Base-by-base conservation (phyloP, 2,329 filamentous ascomycete genomes). In the Colletotrichum sp. region DNA sequence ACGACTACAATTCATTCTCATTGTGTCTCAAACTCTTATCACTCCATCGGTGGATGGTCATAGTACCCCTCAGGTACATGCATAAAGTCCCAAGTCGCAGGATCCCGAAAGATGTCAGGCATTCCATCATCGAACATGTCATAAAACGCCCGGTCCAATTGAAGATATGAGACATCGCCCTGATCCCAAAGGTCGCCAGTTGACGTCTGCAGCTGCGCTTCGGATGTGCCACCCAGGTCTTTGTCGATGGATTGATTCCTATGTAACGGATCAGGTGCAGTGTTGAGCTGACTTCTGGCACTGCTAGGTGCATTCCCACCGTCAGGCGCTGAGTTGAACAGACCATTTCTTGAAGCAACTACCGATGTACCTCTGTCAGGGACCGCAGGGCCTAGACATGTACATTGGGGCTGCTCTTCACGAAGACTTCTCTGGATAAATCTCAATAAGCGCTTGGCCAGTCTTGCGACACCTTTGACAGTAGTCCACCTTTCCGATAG, bases 71-170 rank as follows among this genome's bases (percentile, higher is more conserved):
- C 16, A n/a, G 22, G 34, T 18, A 26, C 12, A 12, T 71, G 57
- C 9, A 74, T 13, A 18, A 48, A 48, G 16, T 74, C 67, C 44
- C 44, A 59, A 2, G 66, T 57, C 7, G 66, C 30, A 24, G 63
- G 44, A 28, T 75, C 69, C 8, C 71, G 75, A 66, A 76, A 71
- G 8, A 78, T 55, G 24, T 78, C 75, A 4, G 78, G 75, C 57
- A 78, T 76, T 24, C 76, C 76, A 28, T 76, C 75, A 22, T 79
- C 77, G 22, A 79, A 79, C 28, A 79, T 64, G 34, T 79, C 76
- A 36, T 77, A 52, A 52, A 79, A 77, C 8, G 70, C 72, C 26
- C 64, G 66, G 52, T 79, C 77, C 15, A 79, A 66, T 26, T 78
- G 73, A 12, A 52, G 57, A 34, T 72, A 72, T 6, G 59, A 69